phyloP scores from a whole-genome alignment of 176 grass and related monocot genomes.

The Oryza coarctata region DNA sequence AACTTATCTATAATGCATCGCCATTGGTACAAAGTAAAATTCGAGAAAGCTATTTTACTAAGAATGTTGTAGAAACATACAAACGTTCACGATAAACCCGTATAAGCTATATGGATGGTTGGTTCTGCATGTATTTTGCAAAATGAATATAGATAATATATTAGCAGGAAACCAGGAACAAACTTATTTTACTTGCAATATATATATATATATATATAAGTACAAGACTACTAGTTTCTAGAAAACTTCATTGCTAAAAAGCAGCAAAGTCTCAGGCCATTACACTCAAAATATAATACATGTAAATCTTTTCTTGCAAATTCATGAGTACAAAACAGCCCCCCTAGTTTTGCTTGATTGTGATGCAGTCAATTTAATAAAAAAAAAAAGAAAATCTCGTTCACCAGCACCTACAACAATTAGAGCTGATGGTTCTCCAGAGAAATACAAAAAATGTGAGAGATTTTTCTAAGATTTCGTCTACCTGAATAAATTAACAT shows the following conservation, averaged over 20 bases:
- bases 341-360: background rate
- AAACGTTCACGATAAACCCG: background rate
- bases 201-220: background rate
- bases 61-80: background rate
- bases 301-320: background rate
- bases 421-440: background rate
- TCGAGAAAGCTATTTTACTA: background rate
- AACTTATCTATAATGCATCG: too few relatives aligned
- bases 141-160: background rate
- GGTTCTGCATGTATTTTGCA: background rate
- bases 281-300: background rate
- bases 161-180: background rate
- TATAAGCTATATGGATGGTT: background rate
- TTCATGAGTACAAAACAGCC: background rate
- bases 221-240: background rate
- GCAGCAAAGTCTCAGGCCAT: background rate
- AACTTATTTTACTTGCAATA: background rate
- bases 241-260: background rate
- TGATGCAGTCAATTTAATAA: background rate
- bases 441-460: background rate
- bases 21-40: too few relatives aligned
- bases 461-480: background rate
- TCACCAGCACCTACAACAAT: background rate
- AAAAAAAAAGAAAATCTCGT: background rate
- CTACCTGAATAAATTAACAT: background rate